Conservation (phyloP, 2,329 filamentous ascomycete genomes). For the Elsinoe arachidis region DNA sequence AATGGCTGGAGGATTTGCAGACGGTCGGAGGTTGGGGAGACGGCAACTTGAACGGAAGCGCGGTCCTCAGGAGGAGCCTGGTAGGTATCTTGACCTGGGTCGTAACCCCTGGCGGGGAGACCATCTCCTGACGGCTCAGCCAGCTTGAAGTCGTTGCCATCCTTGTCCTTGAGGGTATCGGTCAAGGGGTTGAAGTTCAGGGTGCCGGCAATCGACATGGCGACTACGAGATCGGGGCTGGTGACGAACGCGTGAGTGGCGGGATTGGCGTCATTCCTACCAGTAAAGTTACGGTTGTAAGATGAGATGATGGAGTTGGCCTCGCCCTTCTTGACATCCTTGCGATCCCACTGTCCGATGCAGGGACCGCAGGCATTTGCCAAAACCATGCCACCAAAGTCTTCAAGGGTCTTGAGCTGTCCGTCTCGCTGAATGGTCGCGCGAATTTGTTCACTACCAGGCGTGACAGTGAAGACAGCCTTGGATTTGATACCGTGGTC, state of each 20-base stretch:
- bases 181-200: conserved; percentile 92
- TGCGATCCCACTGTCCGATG: conserved; percentile 74
- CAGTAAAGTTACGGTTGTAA: conserved; percentile 99
- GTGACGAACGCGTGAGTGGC: conserved; percentile 90
- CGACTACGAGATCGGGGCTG: conserved; percentile 82
- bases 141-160: conserved; percentile 93
- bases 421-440: conserved; percentile 87
- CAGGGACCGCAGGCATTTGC: not conserved
- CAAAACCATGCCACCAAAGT: not conserved
- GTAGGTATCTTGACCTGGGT: conserved; percentile 88
- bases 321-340: conserved; percentile 87
- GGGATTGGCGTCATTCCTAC: conserved; percentile 92
- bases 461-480: conserved; percentile 86
- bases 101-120: conserved; percentile 74
- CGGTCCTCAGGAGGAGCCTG: conserved; percentile 86
- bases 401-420: conserved; percentile 58
- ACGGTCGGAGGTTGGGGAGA: conserved; percentile 84
- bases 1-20: conserved; percentile 88
- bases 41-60: conserved; percentile 61
- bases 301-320: conserved; percentile 96
- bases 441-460: conserved; percentile 93
- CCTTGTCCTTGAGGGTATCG: conserved; percentile 85
- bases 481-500: conserved; percentile 91
- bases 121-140: conserved; percentile 69
- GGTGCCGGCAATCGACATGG: conserved; percentile 72